Percentiles rank a stretch among this genome's conserved stretches.
These are phyloP conservation scores for Annulohypoxylon nitens DNA, from an alignment of 495 filamentous ascomycete genomes.

Conservation along the genomic window DNA sequence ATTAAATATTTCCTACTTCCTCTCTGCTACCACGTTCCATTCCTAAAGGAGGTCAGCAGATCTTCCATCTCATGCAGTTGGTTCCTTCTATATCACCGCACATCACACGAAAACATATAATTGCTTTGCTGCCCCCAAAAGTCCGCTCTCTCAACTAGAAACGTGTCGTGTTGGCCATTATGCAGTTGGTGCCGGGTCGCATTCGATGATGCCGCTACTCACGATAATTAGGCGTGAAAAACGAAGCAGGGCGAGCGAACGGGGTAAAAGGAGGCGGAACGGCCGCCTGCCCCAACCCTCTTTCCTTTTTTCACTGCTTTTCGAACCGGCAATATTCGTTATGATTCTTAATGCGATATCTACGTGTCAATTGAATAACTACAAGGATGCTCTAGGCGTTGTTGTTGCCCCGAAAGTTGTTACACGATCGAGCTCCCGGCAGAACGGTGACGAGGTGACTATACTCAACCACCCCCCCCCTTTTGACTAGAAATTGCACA, in stretches of 20 bases:
- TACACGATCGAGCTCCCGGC: slow-evolving; percentile 20
- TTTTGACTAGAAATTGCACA: slow-evolving; percentile 16
- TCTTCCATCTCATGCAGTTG: slow-evolving; percentile 47
- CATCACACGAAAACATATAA: slow-evolving; percentile 45
- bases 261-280: slow-evolving; percentile 24
- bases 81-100: slow-evolving; percentile 43
- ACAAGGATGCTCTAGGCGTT: not conserved
- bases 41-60: slow-evolving; percentile 41
- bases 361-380: slow-evolving; percentile 4
- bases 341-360: not conserved
- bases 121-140: slow-evolving; percentile 37
- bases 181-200: slow-evolving; percentile 49
- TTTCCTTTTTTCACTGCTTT: slow-evolving; percentile 9
- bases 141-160: slow-evolving; percentile 18
- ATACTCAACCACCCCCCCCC: slow-evolving; percentile 15
- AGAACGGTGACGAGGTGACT: slow-evolving; percentile 9
- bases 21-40: slow-evolving; percentile 37
- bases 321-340: not conserved
- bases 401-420: not conserved
- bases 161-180: slow-evolving; percentile 31
- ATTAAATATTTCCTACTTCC: slow-evolving; percentile 26
- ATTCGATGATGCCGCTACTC: slow-evolving; percentile 37
- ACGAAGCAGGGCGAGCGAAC: slow-evolving; percentile 22
- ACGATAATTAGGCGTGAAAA: slow-evolving; percentile 24
- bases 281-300: slow-evolving; percentile 17